Percentiles rank a stretch among this genome's conserved stretches.
Conservation (phyloP, 1,284 basidiomycete species). For the Boletus austroedulis region DNA sequence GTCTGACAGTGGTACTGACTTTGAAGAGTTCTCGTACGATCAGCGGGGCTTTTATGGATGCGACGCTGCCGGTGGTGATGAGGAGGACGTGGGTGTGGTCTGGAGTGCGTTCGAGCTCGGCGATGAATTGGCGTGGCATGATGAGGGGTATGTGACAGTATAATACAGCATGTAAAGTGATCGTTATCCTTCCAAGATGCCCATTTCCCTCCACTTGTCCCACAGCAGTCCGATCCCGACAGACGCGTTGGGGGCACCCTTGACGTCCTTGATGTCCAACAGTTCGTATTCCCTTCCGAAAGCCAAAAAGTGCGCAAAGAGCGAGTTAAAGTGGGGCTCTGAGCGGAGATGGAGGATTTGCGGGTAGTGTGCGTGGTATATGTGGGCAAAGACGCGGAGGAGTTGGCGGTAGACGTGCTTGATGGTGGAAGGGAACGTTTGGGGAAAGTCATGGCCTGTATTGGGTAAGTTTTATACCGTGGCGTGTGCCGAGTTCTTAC, state of each 20-base stretch:
- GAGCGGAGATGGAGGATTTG: slow-evolving; percentile 92
- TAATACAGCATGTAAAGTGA: slow-evolving; percentile 19
- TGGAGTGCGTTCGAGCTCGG: slow-evolving; percentile 43
- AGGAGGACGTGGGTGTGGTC: slow-evolving; percentile 72
- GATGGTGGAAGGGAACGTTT: slow-evolving; percentile 86
- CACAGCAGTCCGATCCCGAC: slow-evolving; percentile 84
- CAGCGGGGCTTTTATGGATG: slow-evolving; percentile 88
- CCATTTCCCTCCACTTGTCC: slow-evolving; percentile 88
- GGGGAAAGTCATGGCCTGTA: slow-evolving; percentile 86
- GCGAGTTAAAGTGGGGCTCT: slow-evolving; percentile 97
- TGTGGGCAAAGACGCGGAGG: slow-evolving; percentile 94
- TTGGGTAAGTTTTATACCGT: background rate
- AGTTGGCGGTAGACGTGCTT: slow-evolving; percentile 98
- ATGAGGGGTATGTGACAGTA: slow-evolving; percentile 14
- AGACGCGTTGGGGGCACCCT: slow-evolving; percentile 58
- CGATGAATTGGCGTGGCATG: slow-evolving; percentile 39
- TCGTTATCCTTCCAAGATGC: slow-evolving; percentile 52
- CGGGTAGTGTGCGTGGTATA: slow-evolving; percentile 94
- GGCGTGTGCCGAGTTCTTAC: slow-evolving; percentile 42
- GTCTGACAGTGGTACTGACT: slow-evolving; percentile 46
- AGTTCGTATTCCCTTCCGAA: slow-evolving; percentile 94
- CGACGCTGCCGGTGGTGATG: slow-evolving; percentile 90
- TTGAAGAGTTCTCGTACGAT: slow-evolving; percentile 76
- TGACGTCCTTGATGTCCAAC: slow-evolving; percentile 86
- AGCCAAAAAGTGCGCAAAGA: slow-evolving; percentile 95